Base-by-base conservation (phyloP, 441 rosid species). In the Populus tomentosa region DNA sequence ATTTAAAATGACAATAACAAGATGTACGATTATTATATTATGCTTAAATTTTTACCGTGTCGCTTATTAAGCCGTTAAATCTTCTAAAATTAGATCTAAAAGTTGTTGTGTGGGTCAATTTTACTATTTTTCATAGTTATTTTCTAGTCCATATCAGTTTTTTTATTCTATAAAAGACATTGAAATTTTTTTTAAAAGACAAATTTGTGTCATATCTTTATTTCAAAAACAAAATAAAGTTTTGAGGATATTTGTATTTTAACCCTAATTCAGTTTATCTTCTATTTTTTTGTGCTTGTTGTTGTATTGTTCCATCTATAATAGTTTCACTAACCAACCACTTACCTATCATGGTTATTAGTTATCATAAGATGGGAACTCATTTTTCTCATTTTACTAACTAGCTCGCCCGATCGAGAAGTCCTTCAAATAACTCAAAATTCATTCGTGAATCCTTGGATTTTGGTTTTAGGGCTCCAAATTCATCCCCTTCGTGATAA, bases 11-110 rank as follows among this genome's bases (percentile, higher is more conserved):
- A 38, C 0, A 38, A 38, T 38, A 38, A 10, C 13, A 38, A 38
- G 3, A 38, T 3, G 10, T 38, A 38, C 0, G 0, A 38, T 38
- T 38, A 38, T 38, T 38, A 0, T 3, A 38, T 10, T 13, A 10
- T 38, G 1, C 46, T 38, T 0, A 38, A 38, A 38, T 38, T 0
- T 38, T 38, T 38, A 38, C 0, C 0, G 3, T 0, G 0, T 38
- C 2, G 3, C 3, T 38, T 38, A 10, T 10, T 38, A 0, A 38
- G 2, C 46, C 3, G 3, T 38, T 38, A 8, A 38, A 38, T 38
- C 13, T 38, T 0, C 0, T 0, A 2, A 38, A 38, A 38, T 38
- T 38, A 38, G 2, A 10, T 38, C 3, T 10, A 38, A 0, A 38
- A 38, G 13, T 38, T 28, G 4, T 28, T 28, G 30, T 28, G 2